Conservation (phyloP, 805 yeast species). For the Schwanniomyces occidentalis region DNA sequence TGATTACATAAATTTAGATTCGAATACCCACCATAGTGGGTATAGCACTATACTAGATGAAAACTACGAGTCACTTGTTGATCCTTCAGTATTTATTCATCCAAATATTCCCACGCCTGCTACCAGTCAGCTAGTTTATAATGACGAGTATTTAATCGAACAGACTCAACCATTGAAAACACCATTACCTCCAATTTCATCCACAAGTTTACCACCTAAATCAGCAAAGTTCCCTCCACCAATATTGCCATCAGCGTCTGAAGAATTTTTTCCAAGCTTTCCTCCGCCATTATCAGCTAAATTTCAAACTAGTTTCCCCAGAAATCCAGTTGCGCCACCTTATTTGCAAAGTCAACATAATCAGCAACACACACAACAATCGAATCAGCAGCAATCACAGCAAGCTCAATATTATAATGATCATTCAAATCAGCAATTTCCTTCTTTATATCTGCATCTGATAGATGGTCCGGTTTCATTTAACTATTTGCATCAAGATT, state of each 20-base stretch:
- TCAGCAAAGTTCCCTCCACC: constrained; percentile 8
- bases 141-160: constrained; percentile 51
- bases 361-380: constrained; percentile 9
- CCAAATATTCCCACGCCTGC: constrained; percentile 12
- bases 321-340: constrained; percentile 7
- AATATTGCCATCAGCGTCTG: constrained; percentile 14
- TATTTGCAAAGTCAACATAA: neutral
- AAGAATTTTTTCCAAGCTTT: constrained; percentile 19
- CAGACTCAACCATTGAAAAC: constrained; percentile 49
- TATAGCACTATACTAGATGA: constrained; percentile 14
- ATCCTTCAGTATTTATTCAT: constrained; percentile 17
- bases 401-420: constrained; percentile 9
- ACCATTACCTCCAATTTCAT: constrained; percentile 20
- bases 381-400: neutral
- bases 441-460: neutral
- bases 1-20: constrained; percentile 26
- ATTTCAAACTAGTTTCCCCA: constrained; percentile 18
- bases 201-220: constrained; percentile 8
- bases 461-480: neutral
- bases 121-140: constrained; percentile 38
- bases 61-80: constrained; percentile 18
- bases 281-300: constrained; percentile 24
- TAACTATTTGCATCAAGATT: constrained; percentile 12
- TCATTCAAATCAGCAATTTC: neutral
- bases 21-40: constrained; percentile 8